Percentiles rank a stretch among this genome's conserved stretches.
Conservation (phyloP, 148 eudicot species). For the Chenopodium berlandieri region DNA sequence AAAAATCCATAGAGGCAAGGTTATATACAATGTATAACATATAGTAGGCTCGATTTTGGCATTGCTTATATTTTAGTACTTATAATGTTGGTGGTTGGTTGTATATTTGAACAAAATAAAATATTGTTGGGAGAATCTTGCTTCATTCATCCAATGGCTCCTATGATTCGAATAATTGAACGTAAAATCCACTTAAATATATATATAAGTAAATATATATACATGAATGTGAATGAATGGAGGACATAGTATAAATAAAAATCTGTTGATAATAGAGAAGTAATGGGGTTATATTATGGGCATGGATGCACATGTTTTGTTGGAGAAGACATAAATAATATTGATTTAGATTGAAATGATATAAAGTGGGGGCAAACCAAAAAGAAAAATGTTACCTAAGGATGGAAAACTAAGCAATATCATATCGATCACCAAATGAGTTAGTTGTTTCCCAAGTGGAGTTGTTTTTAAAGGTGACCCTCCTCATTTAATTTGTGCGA, state of each 20-base stretch:
- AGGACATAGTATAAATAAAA: not conserved
- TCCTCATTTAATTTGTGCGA: constrained; percentile 8
- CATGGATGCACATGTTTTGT: constrained; percentile 30
- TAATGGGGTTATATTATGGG: constrained; percentile 11
- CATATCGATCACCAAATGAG: too few species aligned
- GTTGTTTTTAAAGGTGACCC: constrained; percentile 22
- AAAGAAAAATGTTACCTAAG: not conserved
- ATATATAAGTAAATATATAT: too few species aligned
- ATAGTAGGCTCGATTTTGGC: too few species aligned
- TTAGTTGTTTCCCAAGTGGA: constrained; percentile 31
- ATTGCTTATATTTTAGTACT: not conserved
- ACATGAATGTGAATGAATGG: not conserved
- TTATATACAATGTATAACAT: too few species aligned
- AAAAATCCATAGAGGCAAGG: too few species aligned
- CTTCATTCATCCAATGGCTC: not conserved
- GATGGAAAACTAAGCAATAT: not conserved
- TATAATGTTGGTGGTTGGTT: constrained; percentile 1
- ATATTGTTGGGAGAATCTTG: not conserved
- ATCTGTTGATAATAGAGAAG: constrained; percentile 6
- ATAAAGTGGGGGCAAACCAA: constrained; percentile 26
- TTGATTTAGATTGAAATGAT: constrained; percentile 34
- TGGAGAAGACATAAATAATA: constrained; percentile 12
- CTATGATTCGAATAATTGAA: constrained; percentile 8
- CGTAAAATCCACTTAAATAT: not conserved
- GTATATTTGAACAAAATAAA: not conserved